phyloP scores from a whole-genome alignment of 129 eudicot species.

The Erigeron canadensis region DNA sequence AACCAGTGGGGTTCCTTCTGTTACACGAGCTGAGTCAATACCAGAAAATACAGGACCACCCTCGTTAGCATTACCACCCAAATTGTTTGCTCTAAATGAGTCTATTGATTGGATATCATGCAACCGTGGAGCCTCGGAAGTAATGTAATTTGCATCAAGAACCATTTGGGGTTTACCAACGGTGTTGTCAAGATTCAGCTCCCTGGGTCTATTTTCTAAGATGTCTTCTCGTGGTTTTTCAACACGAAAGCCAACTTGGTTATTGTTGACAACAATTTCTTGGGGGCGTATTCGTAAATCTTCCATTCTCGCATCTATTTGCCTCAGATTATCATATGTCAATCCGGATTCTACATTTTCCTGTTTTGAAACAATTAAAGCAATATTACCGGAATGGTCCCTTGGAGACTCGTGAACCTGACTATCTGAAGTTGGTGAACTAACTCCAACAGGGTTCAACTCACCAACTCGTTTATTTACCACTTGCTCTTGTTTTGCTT shows the following conservation, averaged over 20 bases:
- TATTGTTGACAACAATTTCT: constrained; percentile 43
- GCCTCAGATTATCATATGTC: constrained; percentile 50
- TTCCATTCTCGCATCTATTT: constrained; percentile 66
- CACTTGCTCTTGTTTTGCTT: constrained; percentile 39
- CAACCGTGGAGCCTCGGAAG: constrained; percentile 39
- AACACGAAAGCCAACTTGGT: constrained; percentile 30
- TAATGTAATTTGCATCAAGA: constrained; percentile 26
- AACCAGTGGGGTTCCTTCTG: constrained; percentile 29
- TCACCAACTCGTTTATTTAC: constrained; percentile 44
- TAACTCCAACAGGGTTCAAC: constrained; percentile 33
- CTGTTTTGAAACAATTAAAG: constrained; percentile 39
- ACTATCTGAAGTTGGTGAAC: constrained; percentile 40
- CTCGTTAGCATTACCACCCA: constrained; percentile 29
- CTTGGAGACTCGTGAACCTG: constrained; percentile 53
- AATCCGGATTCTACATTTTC: constrained; percentile 37
- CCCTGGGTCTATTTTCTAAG: constrained; percentile 37
- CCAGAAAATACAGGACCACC: constrained; percentile 25
- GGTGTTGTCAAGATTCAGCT: background rate
- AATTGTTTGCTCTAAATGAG: constrained; percentile 39
- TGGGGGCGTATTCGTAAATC: constrained; percentile 51
- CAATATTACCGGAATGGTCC: constrained; percentile 40
- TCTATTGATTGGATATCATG: constrained; percentile 39
- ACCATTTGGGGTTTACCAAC: constrained; percentile 33
- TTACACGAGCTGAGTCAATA: constrained; percentile 30
- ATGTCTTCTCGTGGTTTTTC: constrained; percentile 47